Evolutionary conservation across 495 filamentous ascomycete genomes (phyloP).

Genomic region (Penicillium canariense): DNA sequence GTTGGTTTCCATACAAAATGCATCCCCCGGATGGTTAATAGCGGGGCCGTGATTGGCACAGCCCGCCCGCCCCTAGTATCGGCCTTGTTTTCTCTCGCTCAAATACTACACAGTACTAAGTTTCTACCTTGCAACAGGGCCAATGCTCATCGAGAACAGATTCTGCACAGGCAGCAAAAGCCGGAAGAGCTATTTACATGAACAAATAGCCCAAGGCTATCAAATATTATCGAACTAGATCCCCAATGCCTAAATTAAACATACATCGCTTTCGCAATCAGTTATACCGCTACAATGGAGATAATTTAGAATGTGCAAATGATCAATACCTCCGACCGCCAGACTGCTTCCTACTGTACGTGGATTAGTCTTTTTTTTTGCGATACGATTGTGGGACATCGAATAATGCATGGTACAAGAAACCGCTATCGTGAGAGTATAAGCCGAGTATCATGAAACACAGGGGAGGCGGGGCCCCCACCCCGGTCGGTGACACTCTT

Average conservation of each 20-base stretch:
- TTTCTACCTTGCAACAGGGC: background rate
- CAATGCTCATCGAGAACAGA: background rate
- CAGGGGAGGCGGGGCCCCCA: background rate
- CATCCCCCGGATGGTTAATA: conserved; percentile 13
- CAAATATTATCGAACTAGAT: background rate
- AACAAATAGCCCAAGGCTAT: background rate
- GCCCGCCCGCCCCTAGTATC: conserved; percentile 9
- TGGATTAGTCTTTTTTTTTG: too few species aligned
- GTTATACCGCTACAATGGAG: too few species aligned
- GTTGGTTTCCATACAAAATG: conserved; percentile 1
- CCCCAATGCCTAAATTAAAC: too few species aligned
- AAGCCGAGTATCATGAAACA: background rate
- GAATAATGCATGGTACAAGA: too few species aligned
- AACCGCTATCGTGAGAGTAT: background rate
- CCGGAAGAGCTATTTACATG: background rate
- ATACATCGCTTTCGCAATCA: too few species aligned
- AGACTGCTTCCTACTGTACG: too few species aligned
- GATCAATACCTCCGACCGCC: too few species aligned
- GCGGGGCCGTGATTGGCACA: conserved; percentile 14
- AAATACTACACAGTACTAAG: too few species aligned
- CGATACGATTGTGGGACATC: too few species aligned
- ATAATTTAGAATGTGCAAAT: too few species aligned
- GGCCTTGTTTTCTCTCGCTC: background rate
- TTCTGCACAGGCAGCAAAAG: too few species aligned
- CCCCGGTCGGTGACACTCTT: background rate